Conservation (phyloP, 129 eudicot genomes). For the Arctium lappa region DNA sequence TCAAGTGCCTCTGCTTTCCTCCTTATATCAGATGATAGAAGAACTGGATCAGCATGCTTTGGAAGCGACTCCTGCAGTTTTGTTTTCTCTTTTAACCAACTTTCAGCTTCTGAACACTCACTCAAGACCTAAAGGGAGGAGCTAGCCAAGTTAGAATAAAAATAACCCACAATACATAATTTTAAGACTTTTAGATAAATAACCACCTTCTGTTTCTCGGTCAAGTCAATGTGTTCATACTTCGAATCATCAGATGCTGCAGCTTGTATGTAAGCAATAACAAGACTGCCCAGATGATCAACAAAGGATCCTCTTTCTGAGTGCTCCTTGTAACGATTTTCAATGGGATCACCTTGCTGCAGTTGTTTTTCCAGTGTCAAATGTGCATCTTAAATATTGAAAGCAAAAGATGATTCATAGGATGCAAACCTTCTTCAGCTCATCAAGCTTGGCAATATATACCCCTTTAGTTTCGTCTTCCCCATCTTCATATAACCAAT, state of each 20-base stretch:
- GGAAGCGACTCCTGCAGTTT: slow-evolving; percentile 76
- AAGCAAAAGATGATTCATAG: background rate
- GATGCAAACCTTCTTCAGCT: slow-evolving; percentile 68
- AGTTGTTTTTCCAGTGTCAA: background rate
- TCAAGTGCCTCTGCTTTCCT: slow-evolving; percentile 75
- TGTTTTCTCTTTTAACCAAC: slow-evolving; percentile 80
- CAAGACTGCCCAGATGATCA: slow-evolving; percentile 44
- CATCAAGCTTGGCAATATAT: slow-evolving; percentile 78
- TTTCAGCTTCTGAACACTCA: slow-evolving; percentile 81
- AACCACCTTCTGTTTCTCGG: slow-evolving; percentile 78
- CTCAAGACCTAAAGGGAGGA: slow-evolving; percentile 47
- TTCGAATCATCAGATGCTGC: slow-evolving; percentile 67
- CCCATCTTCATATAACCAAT: slow-evolving; percentile 97
- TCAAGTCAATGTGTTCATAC: slow-evolving; percentile 71
- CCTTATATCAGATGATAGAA: slow-evolving; percentile 67
- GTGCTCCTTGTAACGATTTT: slow-evolving; percentile 74
- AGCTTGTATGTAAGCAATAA: slow-evolving; percentile 69
- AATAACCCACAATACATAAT: background rate
- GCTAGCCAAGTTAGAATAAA: background rate
- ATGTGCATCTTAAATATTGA: background rate
- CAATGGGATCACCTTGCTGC: slow-evolving; percentile 89
- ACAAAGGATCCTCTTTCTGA: slow-evolving; percentile 56
- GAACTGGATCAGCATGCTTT: slow-evolving; percentile 62
- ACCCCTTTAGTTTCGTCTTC: slow-evolving; percentile 96
- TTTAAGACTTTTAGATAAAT: background rate